Evolutionary conservation across 2,329 filamentous ascomycete genomes (phyloP).

Genomic region (Colletotrichum neosansevieriae): DNA sequence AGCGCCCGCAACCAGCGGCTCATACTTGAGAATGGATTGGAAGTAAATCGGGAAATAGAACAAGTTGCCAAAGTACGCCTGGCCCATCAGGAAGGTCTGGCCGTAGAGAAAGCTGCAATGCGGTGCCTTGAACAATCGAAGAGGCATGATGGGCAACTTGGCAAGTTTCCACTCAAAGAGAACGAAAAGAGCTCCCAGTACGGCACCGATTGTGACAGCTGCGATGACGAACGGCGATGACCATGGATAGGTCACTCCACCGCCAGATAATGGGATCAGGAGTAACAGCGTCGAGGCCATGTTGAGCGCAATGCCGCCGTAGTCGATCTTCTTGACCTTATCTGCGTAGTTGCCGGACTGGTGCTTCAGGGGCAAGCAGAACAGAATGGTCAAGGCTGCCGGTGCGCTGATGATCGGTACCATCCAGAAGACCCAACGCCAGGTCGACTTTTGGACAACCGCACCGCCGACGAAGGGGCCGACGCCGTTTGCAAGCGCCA

Average conservation of each 20-base stretch:
- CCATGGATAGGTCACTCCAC: constrained; percentile 46
- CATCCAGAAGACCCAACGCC: constrained; percentile 49
- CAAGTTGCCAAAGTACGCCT: constrained; percentile 47
- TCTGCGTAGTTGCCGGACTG: constrained; percentile 44
- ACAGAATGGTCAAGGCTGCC: constrained; percentile 43
- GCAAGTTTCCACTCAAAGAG: constrained; percentile 47
- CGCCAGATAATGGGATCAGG: constrained; percentile 46
- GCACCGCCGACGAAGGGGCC: constrained; percentile 50
- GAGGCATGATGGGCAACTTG: constrained; percentile 46
- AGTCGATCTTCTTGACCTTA: constrained; percentile 47
- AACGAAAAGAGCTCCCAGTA: constrained; percentile 44
- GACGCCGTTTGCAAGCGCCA: constrained; percentile 53
- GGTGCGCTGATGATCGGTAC: constrained; percentile 43
- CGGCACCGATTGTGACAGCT: constrained; percentile 41
- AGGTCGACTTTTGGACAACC: constrained; percentile 45
- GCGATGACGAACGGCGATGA: constrained; percentile 45
- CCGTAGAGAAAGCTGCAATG: constrained; percentile 42
- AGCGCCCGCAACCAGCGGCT: constrained; percentile 46
- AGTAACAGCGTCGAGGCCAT: constrained; percentile 45
- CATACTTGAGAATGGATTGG: constrained; percentile 47
- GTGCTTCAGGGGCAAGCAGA: constrained; percentile 45
- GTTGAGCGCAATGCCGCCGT: constrained; percentile 46
- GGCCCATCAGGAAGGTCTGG: constrained; percentile 46
- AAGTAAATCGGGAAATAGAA: constrained; percentile 50
- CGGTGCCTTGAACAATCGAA: constrained; percentile 43